A percentile compares a stretch with the other conserved stretches of the same genome.
Conservation (phyloP, 2,329 filamentous ascomycete species). For the Claviceps lovelessii region DNA sequence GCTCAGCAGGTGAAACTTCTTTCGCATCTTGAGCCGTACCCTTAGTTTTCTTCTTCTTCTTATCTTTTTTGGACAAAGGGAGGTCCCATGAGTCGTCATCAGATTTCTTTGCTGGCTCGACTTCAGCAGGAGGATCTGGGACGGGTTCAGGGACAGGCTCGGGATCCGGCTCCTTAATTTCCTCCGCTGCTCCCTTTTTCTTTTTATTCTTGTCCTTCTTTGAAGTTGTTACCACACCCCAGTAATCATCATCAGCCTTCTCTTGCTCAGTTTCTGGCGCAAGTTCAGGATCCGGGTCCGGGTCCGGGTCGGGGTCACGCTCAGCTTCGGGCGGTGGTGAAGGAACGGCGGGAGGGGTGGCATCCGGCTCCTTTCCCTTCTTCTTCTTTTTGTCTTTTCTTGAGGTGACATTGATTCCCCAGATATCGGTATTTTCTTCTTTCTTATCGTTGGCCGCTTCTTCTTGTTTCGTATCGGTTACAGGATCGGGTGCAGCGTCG, state of each 20-base stretch:
- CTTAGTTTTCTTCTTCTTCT: slow-evolving; percentile 11
- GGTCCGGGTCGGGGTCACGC: slow-evolving; percentile 1
- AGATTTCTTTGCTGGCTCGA: not conserved
- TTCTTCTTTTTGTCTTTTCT: slow-evolving; percentile 19
- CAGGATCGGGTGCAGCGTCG: not conserved
- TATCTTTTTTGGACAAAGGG: slow-evolving; percentile 5
- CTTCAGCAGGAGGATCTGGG: slow-evolving; percentile 6
- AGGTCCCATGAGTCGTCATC: slow-evolving; percentile 12
- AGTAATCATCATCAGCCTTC: too few species aligned
- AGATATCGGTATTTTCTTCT: slow-evolving; percentile 17
- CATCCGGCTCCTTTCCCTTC: slow-evolving; percentile 5
- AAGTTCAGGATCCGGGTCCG: too few species aligned
- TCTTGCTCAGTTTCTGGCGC: slow-evolving; percentile 7
- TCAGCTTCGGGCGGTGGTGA: slow-evolving; percentile 1
- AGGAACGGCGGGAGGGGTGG: too few species aligned
- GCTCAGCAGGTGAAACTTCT: not conserved
- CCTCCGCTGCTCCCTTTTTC: too few species aligned
- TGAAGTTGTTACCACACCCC: too few species aligned
- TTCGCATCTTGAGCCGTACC: not conserved
- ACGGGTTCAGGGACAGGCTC: slow-evolving; percentile 12
- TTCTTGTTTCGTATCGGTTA: not conserved
- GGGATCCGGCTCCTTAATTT: not conserved
- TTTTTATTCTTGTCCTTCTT: too few species aligned
- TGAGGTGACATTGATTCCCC: slow-evolving; percentile 11
- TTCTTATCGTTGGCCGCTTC: slow-evolving; percentile 8